These are phyloP conservation scores for Boletus sp. DNA, from an alignment of 1,284 basidiomycete genomes.

Conservation along the genomic window DNA sequence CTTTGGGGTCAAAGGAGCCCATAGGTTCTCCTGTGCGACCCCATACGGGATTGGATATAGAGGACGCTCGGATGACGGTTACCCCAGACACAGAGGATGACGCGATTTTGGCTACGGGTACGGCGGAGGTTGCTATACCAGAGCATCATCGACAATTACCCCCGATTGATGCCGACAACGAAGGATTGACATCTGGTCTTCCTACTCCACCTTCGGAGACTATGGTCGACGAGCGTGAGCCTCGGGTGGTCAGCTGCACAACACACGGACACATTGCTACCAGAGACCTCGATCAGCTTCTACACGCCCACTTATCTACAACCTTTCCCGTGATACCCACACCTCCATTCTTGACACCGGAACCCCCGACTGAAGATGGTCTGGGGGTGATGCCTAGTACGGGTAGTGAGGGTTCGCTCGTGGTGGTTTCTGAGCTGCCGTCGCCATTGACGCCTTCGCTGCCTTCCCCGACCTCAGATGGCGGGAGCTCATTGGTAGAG, in stretches of 20 bases:
- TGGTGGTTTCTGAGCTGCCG: background rate
- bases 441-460: constrained; percentile 12
- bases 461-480: background rate
- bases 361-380: constrained; percentile 1
- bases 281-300: background rate
- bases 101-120: background rate
- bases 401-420: background rate
- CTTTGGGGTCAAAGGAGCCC: background rate
- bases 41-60: background rate
- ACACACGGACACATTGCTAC: background rate
- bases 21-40: background rate
- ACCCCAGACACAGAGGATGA: background rate
- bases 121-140: background rate
- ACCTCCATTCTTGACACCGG: constrained; percentile 9
- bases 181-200: constrained; percentile 6
- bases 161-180: background rate
- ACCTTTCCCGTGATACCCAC: constrained; percentile 10
- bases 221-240: background rate
- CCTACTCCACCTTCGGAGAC: constrained; percentile 14
- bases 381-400: too few species aligned
- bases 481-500: background rate
- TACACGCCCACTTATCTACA: background rate
- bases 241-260: background rate
- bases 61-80: constrained; percentile 3
- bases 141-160: background rate